Evolutionary conservation across 148 eudicot species (phyloP), one percentile per base, ranked within the genome.

Genomic region (Persicaria tinctoria): DNA sequence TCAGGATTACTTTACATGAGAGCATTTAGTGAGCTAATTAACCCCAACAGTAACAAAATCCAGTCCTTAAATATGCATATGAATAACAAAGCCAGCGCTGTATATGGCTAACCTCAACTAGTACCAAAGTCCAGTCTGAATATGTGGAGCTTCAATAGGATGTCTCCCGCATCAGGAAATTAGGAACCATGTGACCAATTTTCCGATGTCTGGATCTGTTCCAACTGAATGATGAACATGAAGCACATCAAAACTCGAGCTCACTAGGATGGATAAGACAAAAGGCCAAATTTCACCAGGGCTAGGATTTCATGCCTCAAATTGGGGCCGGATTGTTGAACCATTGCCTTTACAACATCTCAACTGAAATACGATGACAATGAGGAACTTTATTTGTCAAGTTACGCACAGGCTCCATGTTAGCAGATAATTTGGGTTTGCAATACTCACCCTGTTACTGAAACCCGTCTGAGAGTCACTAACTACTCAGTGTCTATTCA

Each of bases 391-490:
- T 41, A 64, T 38, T 46, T 32, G 69, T 63, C n/a, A 27, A 66
- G 18, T 5, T 27, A 47, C 17, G n/a, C 48, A 27, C 44, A 66
- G 17, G 18, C 48, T 66, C 47, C 41, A 66, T 11, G n/a, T 66
- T 41, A n/a, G 32, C 47, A 44, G 1, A 14, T 47, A 14, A 17
- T 38, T 5, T 38, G 44, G 70, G 48, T 12, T 66, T 66, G 14
- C 48, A 41, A 13, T 66, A 66, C 70, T 66, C 70, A 66, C 70
- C 13, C 46, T 18, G 32, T 41, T 66, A 66, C 41, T 66, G 70
- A 66, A 66, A 38, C 47, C 13, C 47, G 4, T 38, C 9, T 60
- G 44, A 12, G 70, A 66, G 48, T 41, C 68, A 63, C 68, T 32
- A 66, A 66, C 17, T 47, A 66, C 9, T 66, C 17, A 5, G 70